phyloP scores from a whole-genome alignment of 2,329 filamentous ascomycete species.

The Sclerotinia sclerotiorum region DNA sequence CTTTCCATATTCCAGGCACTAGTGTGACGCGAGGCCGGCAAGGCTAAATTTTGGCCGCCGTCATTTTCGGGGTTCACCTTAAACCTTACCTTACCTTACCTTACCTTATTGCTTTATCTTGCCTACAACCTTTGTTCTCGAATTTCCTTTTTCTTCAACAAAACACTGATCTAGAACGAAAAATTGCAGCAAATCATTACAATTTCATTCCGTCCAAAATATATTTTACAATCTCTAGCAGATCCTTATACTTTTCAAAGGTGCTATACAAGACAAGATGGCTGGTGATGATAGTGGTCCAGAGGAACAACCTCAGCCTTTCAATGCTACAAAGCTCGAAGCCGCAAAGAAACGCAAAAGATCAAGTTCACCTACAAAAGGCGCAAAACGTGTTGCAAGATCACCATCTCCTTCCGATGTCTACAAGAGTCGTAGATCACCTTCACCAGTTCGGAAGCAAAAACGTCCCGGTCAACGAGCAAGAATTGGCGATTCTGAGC shows the following conservation, averaged over 20 bases:
- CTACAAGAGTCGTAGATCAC: constrained; percentile 32
- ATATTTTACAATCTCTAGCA: not conserved
- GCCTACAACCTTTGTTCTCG: constrained; percentile 17
- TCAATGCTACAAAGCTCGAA: constrained; percentile 46
- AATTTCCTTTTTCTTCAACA: not conserved
- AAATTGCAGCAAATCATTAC: not conserved
- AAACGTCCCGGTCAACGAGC: constrained; percentile 68
- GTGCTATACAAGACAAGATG: constrained; percentile 40
- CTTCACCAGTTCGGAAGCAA: constrained; percentile 54
- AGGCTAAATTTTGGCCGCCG: constrained; percentile 21
- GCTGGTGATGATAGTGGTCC: constrained; percentile 31
- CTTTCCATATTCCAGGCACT: constrained; percentile 32
- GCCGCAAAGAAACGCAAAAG: constrained; percentile 46
- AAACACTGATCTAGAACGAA: not conserved
- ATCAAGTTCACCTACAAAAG: constrained; percentile 42
- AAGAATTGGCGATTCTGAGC: constrained; percentile 65
- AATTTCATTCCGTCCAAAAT: not conserved
- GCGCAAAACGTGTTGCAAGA: constrained; percentile 35
- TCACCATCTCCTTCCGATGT: constrained; percentile 35
- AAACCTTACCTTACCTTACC: not conserved
- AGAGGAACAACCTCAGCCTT: constrained; percentile 45
- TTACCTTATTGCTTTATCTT: not conserved
- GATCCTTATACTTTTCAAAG: not conserved
- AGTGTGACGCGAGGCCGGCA: constrained; percentile 35
- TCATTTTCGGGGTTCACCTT: constrained; percentile 10